Conservation (phyloP, 176 grass and related monocot species). For the Oryza nivara region DNA sequence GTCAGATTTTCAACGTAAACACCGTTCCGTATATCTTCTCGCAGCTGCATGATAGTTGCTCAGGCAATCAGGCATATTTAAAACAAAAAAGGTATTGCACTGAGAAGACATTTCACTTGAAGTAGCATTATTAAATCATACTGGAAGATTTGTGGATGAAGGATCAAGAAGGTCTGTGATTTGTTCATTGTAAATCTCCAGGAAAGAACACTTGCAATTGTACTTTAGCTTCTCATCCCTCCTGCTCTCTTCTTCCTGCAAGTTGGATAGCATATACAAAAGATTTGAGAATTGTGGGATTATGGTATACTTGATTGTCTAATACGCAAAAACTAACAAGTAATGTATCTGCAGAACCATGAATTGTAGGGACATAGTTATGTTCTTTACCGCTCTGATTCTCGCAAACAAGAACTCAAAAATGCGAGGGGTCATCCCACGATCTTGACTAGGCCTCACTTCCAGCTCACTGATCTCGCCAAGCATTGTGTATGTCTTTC, state of each 20-base stretch:
- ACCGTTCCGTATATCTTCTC: constrained; percentile 77
- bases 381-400: constrained; percentile 84
- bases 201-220: constrained; percentile 94
- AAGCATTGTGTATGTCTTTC: constrained; percentile 97
- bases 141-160: constrained; percentile 82
- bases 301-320: constrained; percentile 19
- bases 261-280: constrained; percentile 16
- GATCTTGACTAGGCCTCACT: constrained; percentile 72
- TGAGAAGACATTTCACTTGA: constrained; percentile 29
- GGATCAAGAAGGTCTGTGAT: constrained; percentile 98
- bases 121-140: constrained; percentile 46
- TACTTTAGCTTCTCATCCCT: constrained; percentile 98
- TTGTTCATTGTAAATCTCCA: constrained; percentile 99
- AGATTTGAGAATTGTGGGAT: constrained; percentile 1
- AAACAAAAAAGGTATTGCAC: constrained; percentile 19
- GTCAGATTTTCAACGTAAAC: constrained; percentile 97
- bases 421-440: constrained; percentile 94
- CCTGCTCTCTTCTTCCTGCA: constrained; percentile 94
- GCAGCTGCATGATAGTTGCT: constrained; percentile 57
- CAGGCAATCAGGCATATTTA: constrained; percentile 10
- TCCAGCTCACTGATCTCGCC: constrained; percentile 89
- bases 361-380: background rate
- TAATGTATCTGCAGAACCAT: background rate
- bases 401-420: constrained; percentile 98
- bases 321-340: background rate